Conservation (phyloP, 176 grass and related monocot genomes). For the Eremochloa ophiuroides region DNA sequence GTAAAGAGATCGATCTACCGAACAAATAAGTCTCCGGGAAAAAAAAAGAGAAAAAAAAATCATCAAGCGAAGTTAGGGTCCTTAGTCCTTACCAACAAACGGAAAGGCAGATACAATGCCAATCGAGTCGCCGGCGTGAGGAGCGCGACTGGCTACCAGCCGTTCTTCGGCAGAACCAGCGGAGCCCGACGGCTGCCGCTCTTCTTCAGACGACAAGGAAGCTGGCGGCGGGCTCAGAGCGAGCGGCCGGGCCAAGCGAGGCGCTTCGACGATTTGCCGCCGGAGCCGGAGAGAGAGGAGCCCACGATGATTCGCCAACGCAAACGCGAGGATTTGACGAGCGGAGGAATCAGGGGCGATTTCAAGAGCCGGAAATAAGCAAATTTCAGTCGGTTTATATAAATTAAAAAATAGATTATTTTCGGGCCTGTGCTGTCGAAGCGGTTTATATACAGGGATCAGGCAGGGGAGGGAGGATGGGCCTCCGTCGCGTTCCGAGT, state of each 20-base stretch:
- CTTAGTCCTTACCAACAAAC: background rate
- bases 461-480: background rate
- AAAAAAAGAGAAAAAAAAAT: background rate
- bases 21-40: background rate
- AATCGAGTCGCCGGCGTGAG: background rate
- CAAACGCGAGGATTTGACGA: constrained; percentile 23
- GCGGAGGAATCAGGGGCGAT: constrained; percentile 12
- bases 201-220: background rate
- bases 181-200: background rate
- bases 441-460: constrained; percentile 1
- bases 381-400: background rate
- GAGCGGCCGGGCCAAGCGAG: background rate
- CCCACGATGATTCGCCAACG: background rate
- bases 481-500: background rate
- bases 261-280: background rate
- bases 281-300: background rate
- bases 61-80: background rate
- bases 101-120: background rate
- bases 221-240: background rate
- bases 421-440: background rate
- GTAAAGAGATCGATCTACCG: background rate
- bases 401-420: background rate
- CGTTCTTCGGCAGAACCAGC: background rate
- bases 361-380: constrained; percentile 17
- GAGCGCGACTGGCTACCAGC: background rate